Percentiles rank a stretch among this genome's conserved stretches.
Conservation (phyloP, 148 eudicot species). For the Silene latifolia region DNA sequence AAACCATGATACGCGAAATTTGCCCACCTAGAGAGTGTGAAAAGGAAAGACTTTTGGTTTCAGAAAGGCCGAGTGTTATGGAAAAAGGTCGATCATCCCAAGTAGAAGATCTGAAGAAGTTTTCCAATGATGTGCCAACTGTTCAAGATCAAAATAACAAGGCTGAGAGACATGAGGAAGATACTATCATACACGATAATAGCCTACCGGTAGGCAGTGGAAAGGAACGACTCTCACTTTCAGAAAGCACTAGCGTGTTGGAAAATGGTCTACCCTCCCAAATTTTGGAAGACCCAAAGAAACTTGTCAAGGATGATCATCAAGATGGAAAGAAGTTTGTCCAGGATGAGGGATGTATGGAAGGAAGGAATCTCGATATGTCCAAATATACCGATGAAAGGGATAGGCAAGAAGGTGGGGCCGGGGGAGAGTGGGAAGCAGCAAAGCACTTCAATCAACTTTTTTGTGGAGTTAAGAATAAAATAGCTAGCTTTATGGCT, state of each 20-base stretch:
- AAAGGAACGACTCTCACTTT: conserved; percentile 21
- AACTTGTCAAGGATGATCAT: conserved; percentile 14
- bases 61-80: conserved; percentile 17
- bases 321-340: conserved; percentile 15
- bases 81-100: conserved; percentile 30
- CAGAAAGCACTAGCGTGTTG: conserved; percentile 29
- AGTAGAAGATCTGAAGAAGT: conserved; percentile 24
- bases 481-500: conserved; percentile 40
- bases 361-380: conserved; percentile 14
- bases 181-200: background rate
- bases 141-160: conserved; percentile 17
- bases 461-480: conserved; percentile 38
- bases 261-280: conserved; percentile 29
- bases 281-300: conserved; percentile 22
- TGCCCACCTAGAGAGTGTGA: conserved; percentile 24
- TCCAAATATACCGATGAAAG: conserved; percentile 20
- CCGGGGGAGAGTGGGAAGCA: conserved; percentile 47
- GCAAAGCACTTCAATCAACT: conserved; percentile 41
- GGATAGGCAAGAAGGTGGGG: conserved; percentile 25
- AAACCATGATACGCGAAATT: conserved; percentile 28
- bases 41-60: background rate
- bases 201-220: background rate
- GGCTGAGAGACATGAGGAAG: conserved; percentile 23
- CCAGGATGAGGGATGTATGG: conserved; percentile 20
- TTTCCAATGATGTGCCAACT: conserved; percentile 8